A percentile compares a stretch with the other conserved stretches of the same genome.
Conservation (phyloP, 2,329 filamentous ascomycete genomes). For the Ceratocystiopsis sp. region DNA sequence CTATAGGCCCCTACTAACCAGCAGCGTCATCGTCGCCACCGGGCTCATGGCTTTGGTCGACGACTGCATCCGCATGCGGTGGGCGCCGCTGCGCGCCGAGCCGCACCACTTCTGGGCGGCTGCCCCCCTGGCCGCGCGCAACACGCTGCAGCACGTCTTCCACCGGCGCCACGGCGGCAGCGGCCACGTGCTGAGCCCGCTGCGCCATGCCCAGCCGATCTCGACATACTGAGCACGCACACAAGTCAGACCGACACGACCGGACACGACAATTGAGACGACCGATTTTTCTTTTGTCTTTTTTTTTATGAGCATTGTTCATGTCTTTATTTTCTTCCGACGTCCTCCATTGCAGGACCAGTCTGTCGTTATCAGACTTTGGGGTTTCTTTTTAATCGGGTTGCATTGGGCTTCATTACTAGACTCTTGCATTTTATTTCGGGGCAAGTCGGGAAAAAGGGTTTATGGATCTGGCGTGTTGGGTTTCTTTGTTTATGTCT, state of each 20-base stretch:
- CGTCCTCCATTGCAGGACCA: too few relatives aligned
- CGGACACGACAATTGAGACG: background rate
- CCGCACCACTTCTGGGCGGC: constrained; percentile 20
- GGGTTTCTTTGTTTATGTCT: too few relatives aligned
- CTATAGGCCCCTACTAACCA: background rate
- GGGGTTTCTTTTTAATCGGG: too few relatives aligned
- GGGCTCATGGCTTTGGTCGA: constrained; percentile 79
- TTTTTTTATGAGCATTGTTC: too few relatives aligned
- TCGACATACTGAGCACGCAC: constrained; percentile 7
- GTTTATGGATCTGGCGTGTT: too few relatives aligned
- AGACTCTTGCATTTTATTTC: too few relatives aligned
- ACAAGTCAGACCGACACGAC: background rate
- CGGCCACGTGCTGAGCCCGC: constrained; percentile 8
- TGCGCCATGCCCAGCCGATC: constrained; percentile 10
- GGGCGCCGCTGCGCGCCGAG: constrained; percentile 32
- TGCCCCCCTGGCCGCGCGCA: constrained; percentile 16
- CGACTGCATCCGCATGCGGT: constrained; percentile 71
- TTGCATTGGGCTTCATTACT: too few relatives aligned
- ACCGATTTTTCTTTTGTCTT: too few relatives aligned
- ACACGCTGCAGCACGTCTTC: constrained; percentile 18
- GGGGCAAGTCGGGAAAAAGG: too few relatives aligned
- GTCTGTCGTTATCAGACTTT: too few relatives aligned
- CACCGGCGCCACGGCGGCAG: constrained; percentile 11
- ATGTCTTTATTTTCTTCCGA: too few relatives aligned
- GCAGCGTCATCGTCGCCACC: constrained; percentile 73